phyloP scores from a whole-genome alignment of 176 grass and related monocot genomes.

The Hordeum vulgare region DNA sequence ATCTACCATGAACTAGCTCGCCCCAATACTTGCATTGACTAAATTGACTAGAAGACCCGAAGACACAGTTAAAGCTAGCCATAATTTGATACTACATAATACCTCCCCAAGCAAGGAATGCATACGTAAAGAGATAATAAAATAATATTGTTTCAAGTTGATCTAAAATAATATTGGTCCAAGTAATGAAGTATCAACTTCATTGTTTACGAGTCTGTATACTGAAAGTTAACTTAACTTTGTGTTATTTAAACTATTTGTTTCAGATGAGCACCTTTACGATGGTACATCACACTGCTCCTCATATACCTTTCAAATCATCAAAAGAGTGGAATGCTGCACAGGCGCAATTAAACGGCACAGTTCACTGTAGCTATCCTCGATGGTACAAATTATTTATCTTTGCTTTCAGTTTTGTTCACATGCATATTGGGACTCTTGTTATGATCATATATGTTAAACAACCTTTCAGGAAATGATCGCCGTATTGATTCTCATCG shows the following conservation, averaged over 20 bases:
- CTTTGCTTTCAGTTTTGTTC: not conserved
- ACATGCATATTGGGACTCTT: not conserved
- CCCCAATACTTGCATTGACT: not conserved
- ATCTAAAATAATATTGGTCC: not conserved
- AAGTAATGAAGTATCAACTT: not conserved
- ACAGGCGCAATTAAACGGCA: constrained; percentile 89
- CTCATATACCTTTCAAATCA: constrained; percentile 97
- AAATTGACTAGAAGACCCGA: not conserved
- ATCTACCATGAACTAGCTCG: not conserved
- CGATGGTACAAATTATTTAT: constrained; percentile 48
- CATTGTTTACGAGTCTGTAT: constrained; percentile 10
- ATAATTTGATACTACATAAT: not conserved
- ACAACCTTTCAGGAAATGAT: not conserved
- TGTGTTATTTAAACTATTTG: constrained; percentile 8
- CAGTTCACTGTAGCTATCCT: constrained; percentile 91
- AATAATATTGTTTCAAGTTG: not conserved
- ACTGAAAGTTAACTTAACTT: not conserved
- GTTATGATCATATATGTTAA: not conserved
- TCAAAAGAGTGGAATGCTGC: constrained; percentile 94
- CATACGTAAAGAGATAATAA: constrained; percentile 1
- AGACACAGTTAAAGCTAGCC: not conserved
- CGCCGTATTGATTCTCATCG: not conserved
- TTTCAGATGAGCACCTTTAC: constrained; percentile 98
- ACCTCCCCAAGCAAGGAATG: not conserved
- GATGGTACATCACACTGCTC: constrained; percentile 99